Percentiles rank a stretch among this genome's conserved stretches.
Evolutionary conservation across 1,284 basidiomycete species (phyloP).

Genomic region (Neolentinus lepideus): DNA sequence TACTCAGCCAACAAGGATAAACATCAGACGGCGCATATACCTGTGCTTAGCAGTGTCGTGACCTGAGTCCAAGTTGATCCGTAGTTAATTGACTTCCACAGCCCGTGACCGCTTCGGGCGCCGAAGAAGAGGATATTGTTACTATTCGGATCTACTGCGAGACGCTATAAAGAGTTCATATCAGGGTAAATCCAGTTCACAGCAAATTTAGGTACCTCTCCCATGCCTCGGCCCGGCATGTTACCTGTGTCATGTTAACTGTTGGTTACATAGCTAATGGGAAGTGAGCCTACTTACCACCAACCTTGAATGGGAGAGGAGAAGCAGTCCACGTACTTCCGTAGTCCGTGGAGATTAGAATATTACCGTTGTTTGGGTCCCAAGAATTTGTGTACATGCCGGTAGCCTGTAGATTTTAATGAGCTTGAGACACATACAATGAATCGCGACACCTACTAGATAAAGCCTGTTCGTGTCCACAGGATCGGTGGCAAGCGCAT

Average conservation of each 20-base stretch:
- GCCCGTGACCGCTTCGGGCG: conserved; percentile 52
- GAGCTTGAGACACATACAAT: not conserved
- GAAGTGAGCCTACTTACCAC: conserved; percentile 11
- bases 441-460: conserved; percentile 27
- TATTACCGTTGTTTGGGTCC: conserved; percentile 60
- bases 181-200: not conserved
- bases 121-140: conserved; percentile 57
- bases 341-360: conserved; percentile 53
- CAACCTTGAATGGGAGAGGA: conserved; percentile 53
- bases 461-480: conserved; percentile 49
- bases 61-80: conserved; percentile 52
- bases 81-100: conserved; percentile 56
- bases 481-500: conserved; percentile 58
- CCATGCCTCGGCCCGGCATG: conserved; percentile 59
- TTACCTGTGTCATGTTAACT: conserved; percentile 33
- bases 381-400: conserved; percentile 64
- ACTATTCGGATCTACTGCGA: conserved; percentile 55
- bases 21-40: conserved; percentile 21
- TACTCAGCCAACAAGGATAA: not conserved
- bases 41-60: conserved; percentile 45
- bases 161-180: conserved; percentile 30
- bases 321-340: conserved; percentile 47
- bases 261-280: not conserved
- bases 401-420: conserved; percentile 30
- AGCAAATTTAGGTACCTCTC: conserved; percentile 18